phyloP scores from a whole-genome alignment of 176 grass and related monocot species.

The Luzula sylvatica region DNA sequence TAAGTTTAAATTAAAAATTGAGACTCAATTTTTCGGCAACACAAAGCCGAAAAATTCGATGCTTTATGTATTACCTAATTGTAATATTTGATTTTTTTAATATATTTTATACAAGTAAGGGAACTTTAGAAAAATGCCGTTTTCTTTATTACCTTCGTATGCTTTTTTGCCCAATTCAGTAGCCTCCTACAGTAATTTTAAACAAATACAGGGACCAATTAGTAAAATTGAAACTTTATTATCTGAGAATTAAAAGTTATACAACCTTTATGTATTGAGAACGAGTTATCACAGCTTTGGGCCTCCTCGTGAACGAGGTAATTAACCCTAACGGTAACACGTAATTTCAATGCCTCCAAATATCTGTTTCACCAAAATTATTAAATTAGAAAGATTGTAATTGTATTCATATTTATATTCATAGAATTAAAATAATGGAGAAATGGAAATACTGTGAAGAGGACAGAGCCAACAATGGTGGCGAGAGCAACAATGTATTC shows the following conservation, averaged over 20 bases:
- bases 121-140: too few relatives aligned
- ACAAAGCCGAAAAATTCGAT: too few relatives aligned
- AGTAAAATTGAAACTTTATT: background rate
- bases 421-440: too few relatives aligned
- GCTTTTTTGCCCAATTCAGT: conserved; percentile 96
- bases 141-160: conserved; percentile 83
- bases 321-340: conserved; percentile 88
- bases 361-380: conserved; percentile 46
- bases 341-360: conserved; percentile 98
- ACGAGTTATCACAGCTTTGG: conserved; percentile 98
- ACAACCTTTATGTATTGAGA: conserved; percentile 99
- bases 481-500: conserved; percentile 97
- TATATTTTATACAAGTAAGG: too few relatives aligned
- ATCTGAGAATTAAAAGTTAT: conserved; percentile 11
- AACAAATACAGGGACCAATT: conserved; percentile 20
- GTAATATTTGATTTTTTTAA: too few relatives aligned
- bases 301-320: conserved; percentile 77
- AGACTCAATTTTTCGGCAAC: too few relatives aligned
- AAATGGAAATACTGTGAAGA: conserved; percentile 60
- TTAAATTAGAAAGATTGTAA: too few relatives aligned
- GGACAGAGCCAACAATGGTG: conserved; percentile 94
- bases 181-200: conserved; percentile 46
- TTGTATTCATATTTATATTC: too few relatives aligned
- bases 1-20: too few relatives aligned
- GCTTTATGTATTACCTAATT: too few relatives aligned